Conservation (phyloP, 495 filamentous ascomycete species). For the Neurospora sublineolata region DNA sequence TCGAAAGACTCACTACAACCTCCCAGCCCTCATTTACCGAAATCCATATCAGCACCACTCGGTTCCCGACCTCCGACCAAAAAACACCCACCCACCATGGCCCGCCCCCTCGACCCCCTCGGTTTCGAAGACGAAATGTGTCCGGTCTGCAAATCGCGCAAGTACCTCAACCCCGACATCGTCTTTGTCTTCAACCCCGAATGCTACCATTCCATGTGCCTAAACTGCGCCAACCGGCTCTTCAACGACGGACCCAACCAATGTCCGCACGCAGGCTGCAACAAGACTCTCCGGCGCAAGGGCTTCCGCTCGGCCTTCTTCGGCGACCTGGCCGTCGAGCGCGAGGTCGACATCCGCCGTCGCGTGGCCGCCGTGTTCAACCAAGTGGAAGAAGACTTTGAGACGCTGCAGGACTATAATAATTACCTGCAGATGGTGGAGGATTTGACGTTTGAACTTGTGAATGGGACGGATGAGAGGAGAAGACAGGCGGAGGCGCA, state of each 20-base stretch:
- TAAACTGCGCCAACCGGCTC: constrained; percentile 84
- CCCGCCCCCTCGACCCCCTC: constrained; percentile 7
- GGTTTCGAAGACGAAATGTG: constrained; percentile 58
- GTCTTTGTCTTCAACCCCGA: constrained; percentile 90
- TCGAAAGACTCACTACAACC: background rate
- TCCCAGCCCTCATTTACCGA: background rate
- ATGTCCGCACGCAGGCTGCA: constrained; percentile 82
- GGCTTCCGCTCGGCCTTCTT: constrained; percentile 84
- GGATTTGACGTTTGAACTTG: constrained; percentile 77
- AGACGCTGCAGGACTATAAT: constrained; percentile 68
- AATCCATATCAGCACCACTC: background rate
- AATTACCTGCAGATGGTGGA: constrained; percentile 93
- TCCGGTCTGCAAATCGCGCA: constrained; percentile 89
- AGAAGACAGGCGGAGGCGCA: constrained; percentile 52
- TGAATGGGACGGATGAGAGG: constrained; percentile 55
- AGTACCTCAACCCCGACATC: constrained; percentile 90
- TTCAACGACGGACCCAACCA: constrained; percentile 83
- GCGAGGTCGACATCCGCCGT: constrained; percentile 84
- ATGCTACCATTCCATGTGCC: constrained; percentile 99
- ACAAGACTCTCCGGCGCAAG: constrained; percentile 69
- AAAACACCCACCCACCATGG: constrained; percentile 24
- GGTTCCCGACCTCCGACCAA: background rate
- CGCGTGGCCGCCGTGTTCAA: constrained; percentile 78
- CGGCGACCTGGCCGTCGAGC: constrained; percentile 77
- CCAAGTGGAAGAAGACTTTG: constrained; percentile 80